Evolutionary conservation across 139 green algal genomes (phyloP).

Genomic region (Pleodorina starrii): DNA sequence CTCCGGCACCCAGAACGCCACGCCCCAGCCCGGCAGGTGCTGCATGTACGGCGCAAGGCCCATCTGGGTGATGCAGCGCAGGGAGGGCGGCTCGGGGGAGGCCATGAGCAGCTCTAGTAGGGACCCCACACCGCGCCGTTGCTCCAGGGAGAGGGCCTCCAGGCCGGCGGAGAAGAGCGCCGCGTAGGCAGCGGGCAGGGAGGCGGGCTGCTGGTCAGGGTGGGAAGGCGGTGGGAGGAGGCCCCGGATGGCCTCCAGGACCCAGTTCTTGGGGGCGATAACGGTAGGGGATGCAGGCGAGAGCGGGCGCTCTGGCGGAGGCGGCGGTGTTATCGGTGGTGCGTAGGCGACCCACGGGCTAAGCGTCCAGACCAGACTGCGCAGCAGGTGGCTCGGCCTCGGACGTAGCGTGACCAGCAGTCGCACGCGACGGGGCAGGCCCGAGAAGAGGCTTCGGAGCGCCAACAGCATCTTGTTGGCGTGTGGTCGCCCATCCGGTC

Average conservation of each 20-base stretch:
- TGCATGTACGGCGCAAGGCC: not conserved
- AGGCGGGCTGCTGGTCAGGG: not conserved
- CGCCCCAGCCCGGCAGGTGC: not conserved
- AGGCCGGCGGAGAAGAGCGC: not conserved
- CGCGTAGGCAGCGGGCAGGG: not conserved
- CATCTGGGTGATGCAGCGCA: not conserved
- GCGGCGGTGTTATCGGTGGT: not conserved
- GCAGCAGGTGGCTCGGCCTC: not conserved
- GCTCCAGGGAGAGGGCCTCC: not conserved
- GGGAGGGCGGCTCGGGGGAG: slow-evolving; percentile 26
- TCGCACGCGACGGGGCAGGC: not conserved
- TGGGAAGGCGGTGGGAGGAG: not conserved
- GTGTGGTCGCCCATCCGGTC: not conserved
- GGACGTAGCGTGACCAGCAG: slow-evolving; percentile 11
- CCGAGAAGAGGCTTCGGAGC: slow-evolving; percentile 5
- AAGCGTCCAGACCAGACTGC: not conserved
- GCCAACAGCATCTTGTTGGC: slow-evolving; percentile 7
- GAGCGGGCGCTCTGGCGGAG: not conserved
- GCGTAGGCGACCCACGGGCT: not conserved
- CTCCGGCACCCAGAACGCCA: not conserved
- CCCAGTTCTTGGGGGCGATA: not conserved
- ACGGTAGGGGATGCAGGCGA: not conserved
- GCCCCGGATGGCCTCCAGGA: not conserved
- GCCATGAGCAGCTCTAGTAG: slow-evolving; percentile 33
- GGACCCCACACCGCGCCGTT: not conserved